These are phyloP conservation scores for Monosporascus ibericus DNA, from an alignment of 2,329 filamentous ascomycete genomes.

Conservation along the genomic window DNA sequence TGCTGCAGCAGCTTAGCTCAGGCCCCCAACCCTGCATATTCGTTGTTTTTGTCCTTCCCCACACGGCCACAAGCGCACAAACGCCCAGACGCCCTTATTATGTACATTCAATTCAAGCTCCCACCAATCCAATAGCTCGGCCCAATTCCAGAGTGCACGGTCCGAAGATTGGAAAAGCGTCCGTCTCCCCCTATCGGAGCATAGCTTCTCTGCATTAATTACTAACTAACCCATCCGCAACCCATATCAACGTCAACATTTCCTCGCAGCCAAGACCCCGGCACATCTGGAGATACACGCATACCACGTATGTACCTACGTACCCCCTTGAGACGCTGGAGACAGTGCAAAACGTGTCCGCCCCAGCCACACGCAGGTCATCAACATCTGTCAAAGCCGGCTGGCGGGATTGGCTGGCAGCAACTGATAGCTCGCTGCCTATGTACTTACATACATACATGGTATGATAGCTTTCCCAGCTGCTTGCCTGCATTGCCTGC, in stretches of 20 bases:
- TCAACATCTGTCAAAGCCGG: too few relatives aligned
- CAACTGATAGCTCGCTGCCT: too few relatives aligned
- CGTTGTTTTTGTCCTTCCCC: constrained; percentile 1
- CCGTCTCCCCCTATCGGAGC: neutral
- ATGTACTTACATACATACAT: too few relatives aligned
- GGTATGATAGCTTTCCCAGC: too few relatives aligned
- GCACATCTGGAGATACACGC: too few relatives aligned
- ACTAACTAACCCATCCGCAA: neutral
- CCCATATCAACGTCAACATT: neutral
- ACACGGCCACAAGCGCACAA: neutral
- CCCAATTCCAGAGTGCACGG: neutral
- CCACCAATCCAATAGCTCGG: neutral
- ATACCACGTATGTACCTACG: too few relatives aligned
- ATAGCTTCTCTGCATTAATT: neutral
- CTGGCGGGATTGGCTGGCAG: too few relatives aligned
- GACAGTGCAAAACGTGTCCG: too few relatives aligned
- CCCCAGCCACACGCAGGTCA: too few relatives aligned
- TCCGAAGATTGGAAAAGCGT: neutral
- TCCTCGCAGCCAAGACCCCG: neutral
- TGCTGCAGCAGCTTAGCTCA: neutral
- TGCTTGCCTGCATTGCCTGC: too few relatives aligned
- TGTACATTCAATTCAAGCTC: neutral
- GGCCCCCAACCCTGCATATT: neutral
- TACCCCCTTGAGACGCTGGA: too few relatives aligned
- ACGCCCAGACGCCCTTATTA: neutral